Base-by-base conservation (phyloP, 2,329 filamentous ascomycete species). In the Ilyonectria mors-panacis region DNA sequence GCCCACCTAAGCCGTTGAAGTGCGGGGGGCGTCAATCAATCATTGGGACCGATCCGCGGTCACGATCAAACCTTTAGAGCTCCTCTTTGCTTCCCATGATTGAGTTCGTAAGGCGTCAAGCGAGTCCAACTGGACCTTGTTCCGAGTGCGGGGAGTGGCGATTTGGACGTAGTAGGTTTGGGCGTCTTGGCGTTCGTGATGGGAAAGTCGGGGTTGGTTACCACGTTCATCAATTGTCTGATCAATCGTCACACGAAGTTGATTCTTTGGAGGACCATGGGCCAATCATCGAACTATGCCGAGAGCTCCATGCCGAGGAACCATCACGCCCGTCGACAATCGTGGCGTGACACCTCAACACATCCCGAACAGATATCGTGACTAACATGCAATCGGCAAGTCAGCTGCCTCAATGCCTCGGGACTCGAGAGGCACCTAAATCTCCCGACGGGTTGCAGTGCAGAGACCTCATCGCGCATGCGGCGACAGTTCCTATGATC, bases 21-120 rank as follows among this genome's bases (percentile, higher is more conserved):
- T 55, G 63, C 33, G 70, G 66, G 64, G 59, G 42, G 63, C 28
- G 37, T 70, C 69, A 75, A 67, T 67, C 66, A 72, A 65, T 70
- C 56, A 71, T 66, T 58, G 51, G 65, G 57, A 53, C 37, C 39
- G 54, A 68, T 63, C 56, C 37, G 65, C 63, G 59, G 51, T 59
- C 67, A 61, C 55, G 51, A 63, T 58, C 59, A 57, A 48, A 55
- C 51, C 60, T 61, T 44, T 42, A 17, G 50, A 66, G 44, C 53
- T 53, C 65, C 45, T 53, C 44, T 47, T 65, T 57, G 47, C 30
- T 45, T 37, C n/a, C 51, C 21, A 9, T 28, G 4, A 19, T 39
- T 28, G 19, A 48, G 19, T n/a, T 44, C 12, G 26, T 48, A 23
- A 48, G 45, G 45, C 45, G 45, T 28, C 45, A 48, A 9, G 15